These are phyloP conservation scores for Polytrichum formosum DNA, from an alignment of 225 moss, liverwort and hornwort genomes.

Conservation along the genomic window DNA sequence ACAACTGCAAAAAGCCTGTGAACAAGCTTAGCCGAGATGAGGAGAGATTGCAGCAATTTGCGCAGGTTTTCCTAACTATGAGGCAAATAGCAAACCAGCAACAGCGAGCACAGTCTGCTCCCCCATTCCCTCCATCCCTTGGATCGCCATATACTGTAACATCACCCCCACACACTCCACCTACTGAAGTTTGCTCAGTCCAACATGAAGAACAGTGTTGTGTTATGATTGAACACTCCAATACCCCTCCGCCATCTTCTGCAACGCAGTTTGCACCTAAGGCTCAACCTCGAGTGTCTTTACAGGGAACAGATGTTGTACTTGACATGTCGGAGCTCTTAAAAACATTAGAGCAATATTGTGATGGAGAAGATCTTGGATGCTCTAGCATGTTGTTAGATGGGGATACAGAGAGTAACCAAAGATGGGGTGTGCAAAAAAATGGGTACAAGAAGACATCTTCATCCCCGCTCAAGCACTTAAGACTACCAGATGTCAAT, in stretches of 20 bases:
- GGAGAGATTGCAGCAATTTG: slow-evolving; percentile 65
- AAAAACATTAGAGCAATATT: slow-evolving; percentile 51
- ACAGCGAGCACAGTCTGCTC: slow-evolving; percentile 67
- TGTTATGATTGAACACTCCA: slow-evolving; percentile 6
- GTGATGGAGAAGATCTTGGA: slow-evolving; percentile 44
- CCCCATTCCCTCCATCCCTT: slow-evolving; percentile 66
- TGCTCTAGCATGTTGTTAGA: slow-evolving; percentile 23
- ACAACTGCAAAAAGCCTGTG: slow-evolving; percentile 12
- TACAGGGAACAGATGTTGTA: slow-evolving; percentile 51
- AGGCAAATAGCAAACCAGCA: slow-evolving; percentile 71
- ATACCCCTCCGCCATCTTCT: slow-evolving; percentile 6
- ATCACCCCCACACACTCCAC: slow-evolving; percentile 1
- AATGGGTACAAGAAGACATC: slow-evolving; percentile 17
- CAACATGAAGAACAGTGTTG: not conserved
- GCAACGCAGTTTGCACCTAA: slow-evolving; percentile 1
- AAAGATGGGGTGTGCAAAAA: slow-evolving; percentile 22
- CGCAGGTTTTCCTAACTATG: slow-evolving; percentile 69
- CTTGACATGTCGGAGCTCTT: slow-evolving; percentile 66
- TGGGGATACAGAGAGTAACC: slow-evolving; percentile 18
- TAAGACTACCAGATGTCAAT: slow-evolving; percentile 65
- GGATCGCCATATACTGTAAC: slow-evolving; percentile 2
- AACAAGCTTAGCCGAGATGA: slow-evolving; percentile 44
- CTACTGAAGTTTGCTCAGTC: slow-evolving; percentile 4
- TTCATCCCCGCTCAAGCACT: slow-evolving; percentile 37
- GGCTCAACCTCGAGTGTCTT: slow-evolving; percentile 5